Evolutionary conservation across 768 basidiomycete genomes (phyloP), one percentile per base, ranked within the genome.

Genomic region (Termitomyces heimii): DNA sequence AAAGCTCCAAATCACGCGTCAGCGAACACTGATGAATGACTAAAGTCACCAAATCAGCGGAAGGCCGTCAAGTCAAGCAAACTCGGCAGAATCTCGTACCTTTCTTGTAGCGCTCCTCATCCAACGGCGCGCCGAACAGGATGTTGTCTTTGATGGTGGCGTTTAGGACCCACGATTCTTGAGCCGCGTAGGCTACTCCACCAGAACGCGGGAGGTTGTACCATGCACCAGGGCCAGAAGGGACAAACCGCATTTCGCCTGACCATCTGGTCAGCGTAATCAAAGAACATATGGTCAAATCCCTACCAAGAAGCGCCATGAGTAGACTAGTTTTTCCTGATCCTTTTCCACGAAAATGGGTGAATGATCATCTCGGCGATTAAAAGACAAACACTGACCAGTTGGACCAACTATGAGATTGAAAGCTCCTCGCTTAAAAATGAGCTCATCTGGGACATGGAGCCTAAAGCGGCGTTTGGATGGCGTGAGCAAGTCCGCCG

Each of bases 91-190:
- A 40, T 34, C 6, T 26, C 43, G 4, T 34, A 55, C 61, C 61
- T 64, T 84, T 80, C 75, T 84, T 84, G 67, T 94, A 94, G 9
- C 86, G 78, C 55, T 81, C 82, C 63, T 89, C 84, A 42, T 94
- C 86, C 58, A 83, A 90, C 0, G 84, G 79, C 9, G 82, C 70
- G 32, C 91, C 89, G 58, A 96, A 95, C 42, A 89, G 69, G 58
- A 96, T 88, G 63, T 94, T 96, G 39, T 92, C 87, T 65, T 73
- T 75, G 54, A 91, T 88, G 0, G 87, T 89, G 52, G 85, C 87
- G 60, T 90, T 92, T 67, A 85, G 79, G 1, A 92, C 84, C 89
- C 89, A 94, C 4, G 87, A 83, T 64, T 92, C 89, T 67, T 94
- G 91, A 2, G 86, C 85, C 5, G 87, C 86, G 66, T 89, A 92